Percentiles rank a stretch among this genome's conserved stretches.
Conservation (phyloP, 2,329 filamentous ascomycete species). For the Pezicula radicicola region DNA sequence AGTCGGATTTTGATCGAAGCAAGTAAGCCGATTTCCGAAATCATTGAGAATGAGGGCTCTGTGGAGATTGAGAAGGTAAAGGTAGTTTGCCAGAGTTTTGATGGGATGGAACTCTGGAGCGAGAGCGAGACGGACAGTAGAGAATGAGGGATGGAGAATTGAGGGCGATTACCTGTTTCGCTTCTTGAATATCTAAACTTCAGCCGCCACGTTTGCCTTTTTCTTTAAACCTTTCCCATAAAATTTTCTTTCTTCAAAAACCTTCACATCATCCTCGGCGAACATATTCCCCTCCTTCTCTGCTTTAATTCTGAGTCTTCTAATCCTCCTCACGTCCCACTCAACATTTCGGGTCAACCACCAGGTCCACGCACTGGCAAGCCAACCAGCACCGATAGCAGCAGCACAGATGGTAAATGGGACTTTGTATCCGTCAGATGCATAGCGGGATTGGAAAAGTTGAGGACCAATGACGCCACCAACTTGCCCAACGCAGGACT, state of each 20-base stretch:
- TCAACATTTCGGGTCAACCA: slow-evolving; percentile 38
- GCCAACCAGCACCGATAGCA: slow-evolving; percentile 31
- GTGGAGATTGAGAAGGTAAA: too few relatives aligned
- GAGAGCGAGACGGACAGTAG: too few relatives aligned
- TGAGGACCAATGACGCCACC: slow-evolving; percentile 43
- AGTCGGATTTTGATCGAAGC: too few relatives aligned
- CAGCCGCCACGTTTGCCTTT: too few relatives aligned
- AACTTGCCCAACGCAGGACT: slow-evolving; percentile 39
- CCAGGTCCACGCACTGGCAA: slow-evolving; percentile 38
- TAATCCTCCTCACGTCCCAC: slow-evolving; percentile 32
- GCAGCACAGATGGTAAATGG: slow-evolving; percentile 34
- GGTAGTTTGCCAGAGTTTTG: too few relatives aligned
- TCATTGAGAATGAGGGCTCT: too few relatives aligned
- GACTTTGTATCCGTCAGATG: slow-evolving; percentile 36
- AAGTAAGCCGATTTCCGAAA: too few relatives aligned
- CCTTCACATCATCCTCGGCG: slow-evolving; percentile 27
- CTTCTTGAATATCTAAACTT: too few relatives aligned
- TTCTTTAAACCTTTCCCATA: slow-evolving; percentile 11
- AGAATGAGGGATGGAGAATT: too few relatives aligned
- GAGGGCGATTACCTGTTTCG: too few relatives aligned
- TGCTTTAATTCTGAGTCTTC: slow-evolving; percentile 26
- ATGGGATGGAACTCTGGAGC: too few relatives aligned
- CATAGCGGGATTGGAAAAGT: slow-evolving; percentile 39
- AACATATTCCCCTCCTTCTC: slow-evolving; percentile 24
- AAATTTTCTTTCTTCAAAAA: slow-evolving; percentile 19